Evolutionary conservation across 768 basidiomycete species (phyloP).

Genomic region (Fomitopsis pulvina): DNA sequence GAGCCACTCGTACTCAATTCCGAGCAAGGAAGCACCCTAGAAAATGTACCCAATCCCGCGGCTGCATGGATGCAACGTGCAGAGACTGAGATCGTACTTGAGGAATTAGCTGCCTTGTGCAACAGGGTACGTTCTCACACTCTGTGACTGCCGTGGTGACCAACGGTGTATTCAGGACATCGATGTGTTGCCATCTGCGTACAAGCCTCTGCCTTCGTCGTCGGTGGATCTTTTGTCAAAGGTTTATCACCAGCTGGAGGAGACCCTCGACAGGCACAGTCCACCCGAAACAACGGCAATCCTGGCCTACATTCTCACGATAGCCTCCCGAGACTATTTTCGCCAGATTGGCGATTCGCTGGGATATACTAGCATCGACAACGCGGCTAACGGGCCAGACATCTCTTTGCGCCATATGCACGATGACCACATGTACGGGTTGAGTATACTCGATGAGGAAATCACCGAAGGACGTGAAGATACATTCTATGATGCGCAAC

Average conservation of each 20-base stretch:
- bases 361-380: conserved; percentile 46
- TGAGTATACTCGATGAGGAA: conserved; percentile 1
- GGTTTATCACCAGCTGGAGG: conserved; percentile 51
- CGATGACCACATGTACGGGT: too few species aligned
- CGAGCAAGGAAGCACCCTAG: background rate
- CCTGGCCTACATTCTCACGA: conserved; percentile 63
- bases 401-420: too few species aligned
- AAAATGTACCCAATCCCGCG: conserved; percentile 3
- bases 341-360: conserved; percentile 51
- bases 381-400: too few species aligned
- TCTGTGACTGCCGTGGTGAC: background rate
- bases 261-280: conserved; percentile 50
- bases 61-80: conserved; percentile 21
- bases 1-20: background rate
- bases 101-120: conserved; percentile 51
- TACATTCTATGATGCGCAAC: conserved; percentile 23
- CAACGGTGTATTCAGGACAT: background rate
- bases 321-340: conserved; percentile 58
- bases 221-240: conserved; percentile 50
- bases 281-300: conserved; percentile 40
- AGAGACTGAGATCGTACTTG: conserved; percentile 17
- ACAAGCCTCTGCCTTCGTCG: conserved; percentile 11
- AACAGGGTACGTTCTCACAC: conserved; percentile 40
- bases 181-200: background rate
- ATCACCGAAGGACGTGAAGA: conserved; percentile 27